Base-by-base conservation (phyloP, 1,139 yeast genomes). In the Yamadazyma sp. region DNA sequence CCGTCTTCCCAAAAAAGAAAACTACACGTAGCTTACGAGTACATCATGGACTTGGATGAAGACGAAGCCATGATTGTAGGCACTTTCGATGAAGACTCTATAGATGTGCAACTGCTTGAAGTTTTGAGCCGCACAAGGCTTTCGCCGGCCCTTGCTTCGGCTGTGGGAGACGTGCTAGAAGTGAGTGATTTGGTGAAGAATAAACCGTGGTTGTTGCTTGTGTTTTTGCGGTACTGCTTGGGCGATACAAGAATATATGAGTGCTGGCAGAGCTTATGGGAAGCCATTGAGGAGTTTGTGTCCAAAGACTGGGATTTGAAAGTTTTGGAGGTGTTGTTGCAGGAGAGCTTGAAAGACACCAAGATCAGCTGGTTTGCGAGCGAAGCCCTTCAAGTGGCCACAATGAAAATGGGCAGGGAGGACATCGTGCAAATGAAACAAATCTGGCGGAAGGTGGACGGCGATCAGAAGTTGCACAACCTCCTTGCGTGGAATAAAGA, bases 301-400 rank as follows among this genome's bases (percentile, higher is more conserved):
- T 5, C 17, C 5, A 5, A 20, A 16, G 15, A 12, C 12, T 26
- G 15, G 15, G 29, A 11, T 14, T 41, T 22, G 26, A 29, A 6
- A 26, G 38, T 28, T 2, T 27, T 40, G 23, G 4, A 17, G 12
- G 12, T 22, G 8, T 24, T 38, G 5, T 39, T 48, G 28, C 17
- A 30, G n/a, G 47, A 42, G 32, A 17, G 38, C 22, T 39, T 49
- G 25, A 12, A 18, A 4, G 37, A 30, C 9, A 34, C 46, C 2
- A 17, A 20, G n/a, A 40, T 47, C 3, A 41, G 46, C 31, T 49
- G 53, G 53, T 40, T 47, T 31, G 41, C 49, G 3, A 44, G 51
- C 31, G 28, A 16, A 15, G 28, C 22, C 2, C 16, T 35, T 17
- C 23, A 14, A 17, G 14, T 14, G 10, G 15, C 15, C 5, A 12